Conservation (phyloP, 768 basidiomycete genomes). For the Tephrocybe sp. region DNA sequence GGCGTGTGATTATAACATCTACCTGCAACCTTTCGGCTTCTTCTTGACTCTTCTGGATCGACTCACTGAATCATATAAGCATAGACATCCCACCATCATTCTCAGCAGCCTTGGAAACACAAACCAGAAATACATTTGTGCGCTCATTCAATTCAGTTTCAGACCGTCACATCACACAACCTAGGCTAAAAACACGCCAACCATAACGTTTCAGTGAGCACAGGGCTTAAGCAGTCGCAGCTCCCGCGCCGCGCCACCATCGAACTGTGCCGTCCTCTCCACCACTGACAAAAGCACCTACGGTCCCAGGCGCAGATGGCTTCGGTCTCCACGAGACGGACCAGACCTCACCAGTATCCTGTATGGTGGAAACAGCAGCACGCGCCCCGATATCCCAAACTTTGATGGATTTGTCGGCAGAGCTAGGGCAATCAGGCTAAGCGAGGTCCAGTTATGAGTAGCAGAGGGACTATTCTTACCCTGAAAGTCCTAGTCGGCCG, state of each 20-base stretch:
- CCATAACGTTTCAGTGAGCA: not conserved
- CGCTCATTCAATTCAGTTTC: too few relatives aligned
- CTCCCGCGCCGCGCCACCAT: slow-evolving; percentile 79
- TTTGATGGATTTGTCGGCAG: slow-evolving; percentile 83
- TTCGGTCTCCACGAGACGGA: slow-evolving; percentile 77
- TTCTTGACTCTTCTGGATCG: not conserved
- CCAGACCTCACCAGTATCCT: slow-evolving; percentile 85
- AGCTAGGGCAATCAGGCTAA: slow-evolving; percentile 39
- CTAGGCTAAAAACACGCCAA: not conserved
- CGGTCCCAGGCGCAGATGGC: slow-evolving; percentile 49
- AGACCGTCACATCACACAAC: too few relatives aligned
- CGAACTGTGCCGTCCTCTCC: slow-evolving; percentile 73
- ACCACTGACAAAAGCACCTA: slow-evolving; percentile 71
- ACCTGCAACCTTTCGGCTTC: not conserved
- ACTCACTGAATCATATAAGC: too few relatives aligned
- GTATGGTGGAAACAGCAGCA: slow-evolving; percentile 71
- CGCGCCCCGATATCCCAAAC: slow-evolving; percentile 84
- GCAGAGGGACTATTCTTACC: slow-evolving; percentile 42
- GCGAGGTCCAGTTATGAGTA: not conserved
- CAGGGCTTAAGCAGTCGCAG: slow-evolving; percentile 5
- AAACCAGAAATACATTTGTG: too few relatives aligned
- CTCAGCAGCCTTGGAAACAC: too few relatives aligned
- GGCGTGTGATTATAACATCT: not conserved
- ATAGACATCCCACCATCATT: too few relatives aligned
- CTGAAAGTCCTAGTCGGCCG: slow-evolving; percentile 74